These are phyloP conservation scores for Ustilago lituana DNA, from an alignment of 1,284 basidiomycete genomes.

Conservation along the genomic window DNA sequence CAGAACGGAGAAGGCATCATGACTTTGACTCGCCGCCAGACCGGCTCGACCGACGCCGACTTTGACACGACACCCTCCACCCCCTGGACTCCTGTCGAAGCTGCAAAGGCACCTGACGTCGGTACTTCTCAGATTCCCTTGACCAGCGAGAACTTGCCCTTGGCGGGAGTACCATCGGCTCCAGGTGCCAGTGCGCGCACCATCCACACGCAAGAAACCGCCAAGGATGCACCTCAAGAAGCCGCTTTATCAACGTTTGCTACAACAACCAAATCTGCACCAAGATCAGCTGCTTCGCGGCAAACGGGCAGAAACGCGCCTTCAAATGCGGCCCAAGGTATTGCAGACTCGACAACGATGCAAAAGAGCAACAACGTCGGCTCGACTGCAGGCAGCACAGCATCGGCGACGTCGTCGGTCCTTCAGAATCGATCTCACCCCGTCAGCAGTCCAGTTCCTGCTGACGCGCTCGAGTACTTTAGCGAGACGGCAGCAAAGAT, in stretches of 20 bases:
- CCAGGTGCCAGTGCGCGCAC: conserved; percentile 16
- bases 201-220: conserved; percentile 7
- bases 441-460: conserved; percentile 53
- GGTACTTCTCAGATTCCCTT: conserved; percentile 13
- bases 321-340: background rate
- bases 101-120: background rate
- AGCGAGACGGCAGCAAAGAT: conserved; percentile 76
- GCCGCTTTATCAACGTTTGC: background rate
- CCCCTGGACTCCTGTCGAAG: conserved; percentile 33
- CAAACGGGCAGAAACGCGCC: conserved; percentile 5
- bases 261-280: conserved; percentile 18
- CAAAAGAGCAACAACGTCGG: conserved; percentile 12
- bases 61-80: conserved; percentile 27
- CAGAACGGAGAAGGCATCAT: conserved; percentile 26
- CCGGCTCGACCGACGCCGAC: conserved; percentile 18
- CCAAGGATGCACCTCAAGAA: background rate
- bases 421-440: conserved; percentile 19
- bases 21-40: conserved; percentile 27
- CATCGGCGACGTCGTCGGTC: conserved; percentile 7
- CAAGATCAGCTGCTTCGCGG: conserved; percentile 7
- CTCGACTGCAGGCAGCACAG: conserved; percentile 8
- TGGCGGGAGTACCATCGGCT: conserved; percentile 4
- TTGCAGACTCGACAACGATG: conserved; percentile 13
- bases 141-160: conserved; percentile 23
- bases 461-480: conserved; percentile 87